These are phyloP conservation scores for Aurantiochytrium sp. DNA, from an alignment of 108 stramenopile genomes.

Conservation along the genomic window DNA sequence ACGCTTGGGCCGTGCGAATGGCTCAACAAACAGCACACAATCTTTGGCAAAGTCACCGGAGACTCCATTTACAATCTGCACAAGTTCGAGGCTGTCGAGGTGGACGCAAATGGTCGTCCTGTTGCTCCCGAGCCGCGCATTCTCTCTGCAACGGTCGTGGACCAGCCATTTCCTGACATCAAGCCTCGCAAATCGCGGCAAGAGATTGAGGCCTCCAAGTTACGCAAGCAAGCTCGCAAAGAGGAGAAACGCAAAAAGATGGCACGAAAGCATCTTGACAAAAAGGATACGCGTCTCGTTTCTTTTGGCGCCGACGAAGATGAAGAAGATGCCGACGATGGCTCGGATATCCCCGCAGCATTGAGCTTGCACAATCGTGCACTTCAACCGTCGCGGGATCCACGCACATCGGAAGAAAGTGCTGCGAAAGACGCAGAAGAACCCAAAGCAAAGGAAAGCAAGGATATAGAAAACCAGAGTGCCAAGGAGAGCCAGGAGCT, in stretches of 20 bases:
- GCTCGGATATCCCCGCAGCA: not conserved
- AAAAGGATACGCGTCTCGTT: slow-evolving; percentile 66
- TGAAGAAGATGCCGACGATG: slow-evolving; percentile 34
- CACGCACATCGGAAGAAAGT: not conserved
- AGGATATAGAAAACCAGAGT: not conserved
- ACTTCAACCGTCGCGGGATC: not conserved
- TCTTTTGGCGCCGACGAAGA: slow-evolving; percentile 70
- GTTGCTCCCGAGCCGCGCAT: slow-evolving; percentile 42
- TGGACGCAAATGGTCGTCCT: slow-evolving; percentile 50
- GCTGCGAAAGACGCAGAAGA: not conserved
- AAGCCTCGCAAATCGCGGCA: slow-evolving; percentile 45
- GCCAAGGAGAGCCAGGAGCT: not conserved
- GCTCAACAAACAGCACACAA: slow-evolving; percentile 79
- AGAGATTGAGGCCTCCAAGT: not conserved
- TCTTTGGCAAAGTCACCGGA: slow-evolving; percentile 77
- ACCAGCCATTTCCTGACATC: slow-evolving; percentile 72
- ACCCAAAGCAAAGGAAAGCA: too few species aligned
- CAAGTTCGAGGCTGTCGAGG: slow-evolving; percentile 69
- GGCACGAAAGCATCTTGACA: not conserved
- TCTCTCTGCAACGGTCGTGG: slow-evolving; percentile 61
- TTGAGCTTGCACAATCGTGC: not conserved
- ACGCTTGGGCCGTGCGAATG: slow-evolving; percentile 77
- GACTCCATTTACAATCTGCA: slow-evolving; percentile 87
- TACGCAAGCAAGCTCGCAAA: slow-evolving; percentile 30
- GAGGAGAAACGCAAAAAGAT: slow-evolving; percentile 21